Conservation (phyloP, 2,329 filamentous ascomycete genomes). For the Trichoderma guizhouense region DNA sequence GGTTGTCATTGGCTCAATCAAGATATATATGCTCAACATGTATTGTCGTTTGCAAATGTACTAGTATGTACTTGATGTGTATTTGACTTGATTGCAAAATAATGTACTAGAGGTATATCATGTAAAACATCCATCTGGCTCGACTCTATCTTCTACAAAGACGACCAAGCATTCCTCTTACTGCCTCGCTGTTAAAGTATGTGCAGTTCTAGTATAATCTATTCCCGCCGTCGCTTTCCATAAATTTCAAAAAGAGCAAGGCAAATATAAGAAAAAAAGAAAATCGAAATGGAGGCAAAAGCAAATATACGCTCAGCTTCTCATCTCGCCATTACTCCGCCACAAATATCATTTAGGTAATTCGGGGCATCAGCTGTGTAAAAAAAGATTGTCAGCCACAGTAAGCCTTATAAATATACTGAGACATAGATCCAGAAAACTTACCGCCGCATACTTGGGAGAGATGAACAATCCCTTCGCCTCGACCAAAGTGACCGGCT, state of each 20-base stretch:
- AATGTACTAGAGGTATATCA: background rate
- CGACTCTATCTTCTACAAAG: background rate
- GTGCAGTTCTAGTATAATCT: background rate
- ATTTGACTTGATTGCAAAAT: background rate
- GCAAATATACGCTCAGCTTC: background rate
- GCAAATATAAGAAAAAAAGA: background rate
- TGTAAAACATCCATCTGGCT: background rate
- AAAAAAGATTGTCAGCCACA: background rate
- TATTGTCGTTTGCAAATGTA: background rate
- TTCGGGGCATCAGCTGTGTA: slow-evolving; percentile 23
- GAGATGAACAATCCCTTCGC: slow-evolving; percentile 86
- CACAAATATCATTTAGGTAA: background rate
- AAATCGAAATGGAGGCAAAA: background rate
- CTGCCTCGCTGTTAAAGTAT: background rate
- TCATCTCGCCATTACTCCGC: background rate
- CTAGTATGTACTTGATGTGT: background rate
- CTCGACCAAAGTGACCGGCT: slow-evolving; percentile 69
- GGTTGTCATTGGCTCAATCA: background rate
- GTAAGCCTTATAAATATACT: background rate
- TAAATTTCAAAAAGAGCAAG: background rate
- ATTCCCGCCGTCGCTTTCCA: background rate
- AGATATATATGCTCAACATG: background rate
- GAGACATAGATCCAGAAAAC: slow-evolving; percentile 25
- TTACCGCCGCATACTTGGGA: slow-evolving; percentile 74
- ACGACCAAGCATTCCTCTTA: background rate